Percentiles rank a stretch among this genome's conserved stretches.
Evolutionary conservation across 352 stramenopile species (phyloP).

Genomic region (Aphanomyces stellatus): DNA sequence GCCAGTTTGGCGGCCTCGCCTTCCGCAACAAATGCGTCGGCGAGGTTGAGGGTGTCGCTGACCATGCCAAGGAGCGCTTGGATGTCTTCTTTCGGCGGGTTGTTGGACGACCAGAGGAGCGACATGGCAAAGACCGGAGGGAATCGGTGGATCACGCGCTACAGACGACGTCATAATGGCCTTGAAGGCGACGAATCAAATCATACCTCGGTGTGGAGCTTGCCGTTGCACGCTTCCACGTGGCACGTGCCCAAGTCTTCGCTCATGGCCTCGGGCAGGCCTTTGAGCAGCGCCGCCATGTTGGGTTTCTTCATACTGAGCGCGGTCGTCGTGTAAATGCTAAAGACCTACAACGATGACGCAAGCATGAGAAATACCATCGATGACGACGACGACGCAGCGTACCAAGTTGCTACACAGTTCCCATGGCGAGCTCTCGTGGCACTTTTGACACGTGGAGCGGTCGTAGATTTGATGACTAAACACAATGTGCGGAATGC

Average conservation of each 20-base stretch:
- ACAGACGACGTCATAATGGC: background rate
- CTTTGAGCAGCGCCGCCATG: conserved; percentile 64
- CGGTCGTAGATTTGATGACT: conserved; percentile 82
- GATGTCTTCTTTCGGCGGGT: conserved; percentile 65
- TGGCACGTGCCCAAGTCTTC: conserved; percentile 51
- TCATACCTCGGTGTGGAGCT: conserved; percentile 52
- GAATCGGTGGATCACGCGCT: conserved; percentile 71
- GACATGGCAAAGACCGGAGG: conserved; percentile 82
- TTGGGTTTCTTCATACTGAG: conserved; percentile 49
- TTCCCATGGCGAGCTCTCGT: conserved; percentile 56
- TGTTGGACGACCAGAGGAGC: conserved; percentile 68
- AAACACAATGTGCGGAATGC: conserved; percentile 79
- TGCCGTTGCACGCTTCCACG: conserved; percentile 42
- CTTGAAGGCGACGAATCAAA: background rate
- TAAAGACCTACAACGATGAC: conserved; percentile 62
- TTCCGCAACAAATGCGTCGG: conserved; percentile 59
- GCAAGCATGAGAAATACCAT: too few species aligned
- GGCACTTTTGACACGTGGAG: conserved; percentile 57
- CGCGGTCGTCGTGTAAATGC: conserved; percentile 67
- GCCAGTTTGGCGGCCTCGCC: conserved; percentile 61
- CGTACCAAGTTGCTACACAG: conserved; percentile 65
- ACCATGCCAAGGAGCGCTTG: conserved; percentile 56
- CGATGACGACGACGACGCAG: background rate
- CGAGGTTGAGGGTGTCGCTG: conserved; percentile 55
- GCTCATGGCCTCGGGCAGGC: conserved; percentile 40